Base-by-base conservation (phyloP, 768 basidiomycete species). In the Lactarius evosmus region DNA sequence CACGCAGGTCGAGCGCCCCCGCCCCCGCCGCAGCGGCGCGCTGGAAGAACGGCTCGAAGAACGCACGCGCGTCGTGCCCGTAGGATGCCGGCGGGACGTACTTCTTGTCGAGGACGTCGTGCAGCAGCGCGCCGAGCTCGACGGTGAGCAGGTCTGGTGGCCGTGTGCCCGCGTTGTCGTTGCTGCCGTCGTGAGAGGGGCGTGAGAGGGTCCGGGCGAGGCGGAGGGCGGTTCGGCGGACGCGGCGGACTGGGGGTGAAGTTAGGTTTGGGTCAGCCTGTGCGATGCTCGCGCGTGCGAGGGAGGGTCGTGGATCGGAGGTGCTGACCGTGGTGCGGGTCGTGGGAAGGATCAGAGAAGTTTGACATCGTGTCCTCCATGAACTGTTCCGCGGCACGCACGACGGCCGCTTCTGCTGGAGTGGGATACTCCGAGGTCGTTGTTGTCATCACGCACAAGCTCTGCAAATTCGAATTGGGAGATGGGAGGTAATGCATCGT, bases 91-190 rank as follows among this genome's bases (percentile, higher is more conserved):
- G 73, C 2, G 85, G 76, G 19, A 87, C 85, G 70, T 93, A 92
- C 78, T 93, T 93, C 77, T 89, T 91, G 81, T 93, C 91, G 36
- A 91, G 77, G 46, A 94, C 81, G 74, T 96, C 93, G 70, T 95
- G 94, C 51, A 95, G 82, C 41, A 96, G 82, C n/a, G 94, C 89
- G 33, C 89, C 88, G 53, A 95, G 77, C 74, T 95, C 93, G 27
- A 95, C 82, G 6, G 85, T 82, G 25, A 95, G 76, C 1, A 94
- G 74, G 76, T 95, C 91, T 2, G 86, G 85, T 46, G 75, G 12
- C 11, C 14, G 5, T 29, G 56, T 0, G 38, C 38, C 8, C 17
- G 7, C 16, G 34, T 25, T 12, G n/a, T 25, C 7, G n/a, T 5
- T 44, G n/a, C 25, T 50, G 29, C 7, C 50, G 29, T 30, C 50